phyloP scores from a whole-genome alignment of 441 rosid genomes.

The Gossypium laxum region DNA sequence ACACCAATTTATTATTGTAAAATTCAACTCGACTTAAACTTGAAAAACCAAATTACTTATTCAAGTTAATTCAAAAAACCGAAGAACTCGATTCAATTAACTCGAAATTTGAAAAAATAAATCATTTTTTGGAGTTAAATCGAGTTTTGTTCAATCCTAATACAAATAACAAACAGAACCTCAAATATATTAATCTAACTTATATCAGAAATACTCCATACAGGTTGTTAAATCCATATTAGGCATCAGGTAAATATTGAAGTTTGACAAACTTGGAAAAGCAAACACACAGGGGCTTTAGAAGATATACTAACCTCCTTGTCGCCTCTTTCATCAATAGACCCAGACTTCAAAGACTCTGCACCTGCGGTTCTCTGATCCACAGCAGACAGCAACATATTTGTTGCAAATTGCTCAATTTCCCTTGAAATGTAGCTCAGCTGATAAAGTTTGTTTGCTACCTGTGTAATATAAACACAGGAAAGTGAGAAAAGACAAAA shows the following conservation, averaged over 20 bases:
- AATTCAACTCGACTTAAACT: too few relatives aligned
- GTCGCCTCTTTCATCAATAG: conserved; percentile 39
- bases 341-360: conserved; percentile 37
- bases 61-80: too few relatives aligned
- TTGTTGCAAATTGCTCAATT: conserved; percentile 85
- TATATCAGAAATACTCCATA: background rate
- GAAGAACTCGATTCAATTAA: too few relatives aligned
- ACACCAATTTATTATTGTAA: too few relatives aligned
- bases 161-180: background rate
- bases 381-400: conserved; percentile 66
- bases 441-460: conserved; percentile 92
- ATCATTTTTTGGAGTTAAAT: too few relatives aligned
- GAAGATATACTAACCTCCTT: conserved; percentile 42
- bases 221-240: background rate
- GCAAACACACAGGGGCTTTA: background rate
- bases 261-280: background rate
- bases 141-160: too few relatives aligned
- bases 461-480: conserved; percentile 46
- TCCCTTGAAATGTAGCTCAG: conserved; percentile 56
- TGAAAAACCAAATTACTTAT: too few relatives aligned
- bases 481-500: conserved; percentile 3
- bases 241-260: background rate
- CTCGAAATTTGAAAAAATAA: too few relatives aligned
- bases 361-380: conserved; percentile 36
- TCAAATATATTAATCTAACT: background rate